Evolutionary conservation across 371 early-diverging fungal species (phyloP).

Genomic region (Mucor piriformis): DNA sequence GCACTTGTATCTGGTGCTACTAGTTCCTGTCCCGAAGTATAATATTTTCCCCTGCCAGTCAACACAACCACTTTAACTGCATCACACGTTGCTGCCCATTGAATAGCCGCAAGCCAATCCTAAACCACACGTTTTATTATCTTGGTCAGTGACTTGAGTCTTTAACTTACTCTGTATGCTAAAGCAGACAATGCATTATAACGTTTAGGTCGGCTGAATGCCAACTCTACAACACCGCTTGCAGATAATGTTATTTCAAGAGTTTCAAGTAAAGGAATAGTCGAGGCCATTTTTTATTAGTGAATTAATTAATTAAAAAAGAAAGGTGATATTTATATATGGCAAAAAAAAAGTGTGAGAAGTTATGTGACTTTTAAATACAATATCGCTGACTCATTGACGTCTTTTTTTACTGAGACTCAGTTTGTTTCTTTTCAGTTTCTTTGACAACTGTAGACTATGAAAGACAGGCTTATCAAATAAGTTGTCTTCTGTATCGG

Average conservation of each 20-base stretch:
- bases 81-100: constrained; percentile 54
- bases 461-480: not conserved
- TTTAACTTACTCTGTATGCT: constrained; percentile 54
- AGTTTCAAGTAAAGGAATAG: constrained; percentile 54
- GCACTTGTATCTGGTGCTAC: constrained; percentile 39
- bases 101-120: constrained; percentile 66
- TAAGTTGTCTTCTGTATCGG: constrained; percentile 11
- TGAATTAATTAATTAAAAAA: no score
- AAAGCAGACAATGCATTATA: constrained; percentile 69
- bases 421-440: constrained; percentile 12
- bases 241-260: constrained; percentile 53
- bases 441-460: constrained; percentile 17
- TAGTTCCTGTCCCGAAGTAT: constrained; percentile 69
- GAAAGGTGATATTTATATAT: not conserved
- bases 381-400: constrained; percentile 23
- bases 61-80: constrained; percentile 62
- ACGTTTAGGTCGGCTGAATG: constrained; percentile 67
- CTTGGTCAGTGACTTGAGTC: no score
- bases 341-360: constrained; percentile 12
- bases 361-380: constrained; percentile 20
- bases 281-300: constrained; percentile 12
- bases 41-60: constrained; percentile 73
- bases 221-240: constrained; percentile 65
- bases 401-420: constrained; percentile 13
- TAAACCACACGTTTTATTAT: no score